Conservation (phyloP, 2,329 filamentous ascomycete genomes). For the Penicillium sp. region DNA sequence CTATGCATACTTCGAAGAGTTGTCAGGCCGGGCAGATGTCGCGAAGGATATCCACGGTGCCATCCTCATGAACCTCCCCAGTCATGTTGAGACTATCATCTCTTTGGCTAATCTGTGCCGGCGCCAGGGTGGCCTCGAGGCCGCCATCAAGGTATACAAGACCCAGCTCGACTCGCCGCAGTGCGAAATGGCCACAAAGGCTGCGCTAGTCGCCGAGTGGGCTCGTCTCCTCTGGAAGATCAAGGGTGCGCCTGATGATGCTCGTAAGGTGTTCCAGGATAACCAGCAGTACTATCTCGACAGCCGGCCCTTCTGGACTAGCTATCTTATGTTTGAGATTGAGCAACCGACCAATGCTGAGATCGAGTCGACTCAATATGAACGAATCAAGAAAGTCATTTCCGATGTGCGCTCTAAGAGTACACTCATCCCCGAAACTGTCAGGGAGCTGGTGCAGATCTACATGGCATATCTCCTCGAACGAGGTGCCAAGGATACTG, state of each 20-base stretch:
- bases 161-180: constrained; percentile 73
- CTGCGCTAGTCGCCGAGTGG: constrained; percentile 85
- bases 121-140: constrained; percentile 78
- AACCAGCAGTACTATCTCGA: constrained; percentile 83
- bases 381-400: constrained; percentile 79
- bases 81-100: constrained; percentile 82
- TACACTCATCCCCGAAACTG: constrained; percentile 64
- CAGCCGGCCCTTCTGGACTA: constrained; percentile 85
- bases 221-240: constrained; percentile 84
- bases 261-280: constrained; percentile 78
- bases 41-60: constrained; percentile 83
- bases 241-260: constrained; percentile 77
- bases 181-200: constrained; percentile 78
- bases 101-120: constrained; percentile 85
- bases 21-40: constrained; percentile 71
- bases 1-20: constrained; percentile 94
- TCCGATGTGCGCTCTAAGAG: constrained; percentile 74
- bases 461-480: constrained; percentile 87
- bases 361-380: constrained; percentile 65
- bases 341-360: constrained; percentile 72
- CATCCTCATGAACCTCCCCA: constrained; percentile 74
- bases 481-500: constrained; percentile 76
- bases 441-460: constrained; percentile 72
- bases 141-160: constrained; percentile 81
- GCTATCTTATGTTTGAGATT: constrained; percentile 85